Evolutionary conservation across 306 rosid genomes (phyloP).

Genomic region (Lathyrus aphaca): DNA sequence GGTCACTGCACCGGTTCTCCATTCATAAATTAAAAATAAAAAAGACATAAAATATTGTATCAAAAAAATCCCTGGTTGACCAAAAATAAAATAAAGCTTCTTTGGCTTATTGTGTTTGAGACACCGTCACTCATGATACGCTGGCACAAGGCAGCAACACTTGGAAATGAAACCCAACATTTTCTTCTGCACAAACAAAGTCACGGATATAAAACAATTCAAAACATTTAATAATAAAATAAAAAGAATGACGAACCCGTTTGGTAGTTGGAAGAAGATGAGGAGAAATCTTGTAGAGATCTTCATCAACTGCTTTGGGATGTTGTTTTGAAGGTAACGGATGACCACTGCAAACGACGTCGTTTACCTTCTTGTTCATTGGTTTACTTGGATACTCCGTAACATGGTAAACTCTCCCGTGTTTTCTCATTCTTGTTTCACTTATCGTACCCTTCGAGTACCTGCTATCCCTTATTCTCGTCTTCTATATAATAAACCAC

Average conservation of each 20-base stretch:
- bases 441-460: constrained; percentile 9
- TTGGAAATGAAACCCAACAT: constrained; percentile 74
- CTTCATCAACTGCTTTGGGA: constrained; percentile 80
- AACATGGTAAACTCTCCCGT: constrained; percentile 63
- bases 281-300: constrained; percentile 89
- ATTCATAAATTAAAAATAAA: background rate
- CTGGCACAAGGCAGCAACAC: constrained; percentile 81
- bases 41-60: no score
- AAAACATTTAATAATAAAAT: no score
- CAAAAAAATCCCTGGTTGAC: no score
- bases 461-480: constrained; percentile 49
- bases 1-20: fast-evolving
- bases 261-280: constrained; percentile 71
- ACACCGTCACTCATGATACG: constrained; percentile 48
- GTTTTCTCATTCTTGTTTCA: constrained; percentile 43
- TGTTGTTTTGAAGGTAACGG: background rate
- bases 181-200: constrained; percentile 59
- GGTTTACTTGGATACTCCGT: background rate
- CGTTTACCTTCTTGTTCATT: no score
- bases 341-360: no score
- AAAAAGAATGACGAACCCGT: constrained; percentile 49
- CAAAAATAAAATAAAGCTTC: background rate
- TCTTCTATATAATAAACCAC: constrained; percentile 8
- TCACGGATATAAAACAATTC: background rate
- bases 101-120: background rate